A percentile compares a stretch with the other conserved stretches of the same genome.
phyloP scores from a whole-genome alignment of 78 protist species.

The Tieghemostelium lacteum region DNA sequence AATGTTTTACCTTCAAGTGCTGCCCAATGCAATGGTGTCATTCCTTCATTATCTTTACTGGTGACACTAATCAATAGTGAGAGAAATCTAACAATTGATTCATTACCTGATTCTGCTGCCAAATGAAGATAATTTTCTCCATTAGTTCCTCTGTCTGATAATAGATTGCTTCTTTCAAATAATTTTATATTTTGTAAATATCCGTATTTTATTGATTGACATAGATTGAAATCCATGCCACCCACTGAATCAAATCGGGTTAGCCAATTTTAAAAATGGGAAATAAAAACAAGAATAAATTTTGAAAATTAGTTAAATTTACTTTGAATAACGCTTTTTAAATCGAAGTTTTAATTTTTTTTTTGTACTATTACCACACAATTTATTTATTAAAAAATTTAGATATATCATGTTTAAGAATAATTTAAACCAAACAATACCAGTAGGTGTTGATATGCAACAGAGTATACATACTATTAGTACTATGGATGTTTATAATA shows the following conservation, averaged over 20 bases:
- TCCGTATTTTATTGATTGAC: slow-evolving; percentile 49
- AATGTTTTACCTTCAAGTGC: slow-evolving; percentile 27
- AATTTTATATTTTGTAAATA: slow-evolving; percentile 31
- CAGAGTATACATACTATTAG: not conserved
- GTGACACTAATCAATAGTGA: not conserved
- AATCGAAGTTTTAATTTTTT: not conserved
- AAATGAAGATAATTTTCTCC: slow-evolving; percentile 52
- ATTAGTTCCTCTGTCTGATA: not conserved
- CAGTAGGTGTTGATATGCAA: not conserved
- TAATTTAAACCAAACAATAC: not conserved
- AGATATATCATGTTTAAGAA: not conserved
- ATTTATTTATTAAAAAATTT: too few relatives aligned
- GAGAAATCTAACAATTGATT: slow-evolving; percentile 26
- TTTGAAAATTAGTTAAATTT: not conserved
- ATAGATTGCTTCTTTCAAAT: not conserved
- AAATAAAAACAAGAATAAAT: not conserved
- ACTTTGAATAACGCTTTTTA: too few relatives aligned
- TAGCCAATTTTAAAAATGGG: not conserved
- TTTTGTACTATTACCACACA: too few relatives aligned
- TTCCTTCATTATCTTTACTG: slow-evolving; percentile 6
- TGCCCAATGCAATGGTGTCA: slow-evolving; percentile 65
- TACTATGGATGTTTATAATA: slow-evolving; percentile 8
- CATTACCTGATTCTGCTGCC: slow-evolving; percentile 43
- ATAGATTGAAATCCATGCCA: slow-evolving; percentile 11
- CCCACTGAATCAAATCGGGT: not conserved